phyloP scores from a whole-genome alignment of 2,329 filamentous ascomycete species.

The Fusarium tupiense region DNA sequence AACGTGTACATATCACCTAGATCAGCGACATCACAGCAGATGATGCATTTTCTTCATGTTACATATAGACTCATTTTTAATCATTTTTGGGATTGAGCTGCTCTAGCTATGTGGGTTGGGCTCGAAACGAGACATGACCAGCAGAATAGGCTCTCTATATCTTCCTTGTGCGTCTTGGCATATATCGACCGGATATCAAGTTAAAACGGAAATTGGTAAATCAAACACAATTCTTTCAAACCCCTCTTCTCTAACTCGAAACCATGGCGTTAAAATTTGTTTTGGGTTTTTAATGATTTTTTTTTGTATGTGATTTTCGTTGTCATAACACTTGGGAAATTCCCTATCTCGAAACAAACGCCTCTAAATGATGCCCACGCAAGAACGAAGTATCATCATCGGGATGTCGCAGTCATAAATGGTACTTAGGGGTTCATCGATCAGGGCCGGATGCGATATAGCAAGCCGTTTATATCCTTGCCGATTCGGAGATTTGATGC shows the following conservation, averaged over 20 bases:
- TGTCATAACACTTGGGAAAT: slow-evolving; percentile 21
- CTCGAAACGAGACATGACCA: neutral
- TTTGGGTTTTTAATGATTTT: neutral
- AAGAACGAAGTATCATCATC: slow-evolving; percentile 15
- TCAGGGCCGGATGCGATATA: neutral
- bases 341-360: slow-evolving; percentile 33
- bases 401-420: slow-evolving; percentile 24
- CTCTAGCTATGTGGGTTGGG: slow-evolving; percentile 8
- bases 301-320: slow-evolving; percentile 1
- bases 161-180: neutral
- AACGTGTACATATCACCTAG: slow-evolving; percentile 2
- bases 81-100: neutral
- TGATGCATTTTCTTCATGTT: slow-evolving; percentile 11
- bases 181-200: slow-evolving; percentile 22
- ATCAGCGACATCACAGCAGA: slow-evolving; percentile 22
- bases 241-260: slow-evolving; percentile 32
- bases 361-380: slow-evolving; percentile 41
- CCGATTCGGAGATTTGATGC: neutral
- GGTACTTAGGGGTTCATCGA: neutral
- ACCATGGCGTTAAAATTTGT: neutral
- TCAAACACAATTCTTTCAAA: slow-evolving; percentile 1
- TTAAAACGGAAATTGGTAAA: slow-evolving; percentile 5
- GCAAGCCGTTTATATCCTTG: slow-evolving; percentile 8
- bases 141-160: slow-evolving; percentile 2
- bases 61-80: slow-evolving; percentile 23